Evolutionary conservation across 805 yeast genomes (phyloP), one percentile per base, ranked within the genome.

Genomic region (Cyberlindnera maritima): DNA sequence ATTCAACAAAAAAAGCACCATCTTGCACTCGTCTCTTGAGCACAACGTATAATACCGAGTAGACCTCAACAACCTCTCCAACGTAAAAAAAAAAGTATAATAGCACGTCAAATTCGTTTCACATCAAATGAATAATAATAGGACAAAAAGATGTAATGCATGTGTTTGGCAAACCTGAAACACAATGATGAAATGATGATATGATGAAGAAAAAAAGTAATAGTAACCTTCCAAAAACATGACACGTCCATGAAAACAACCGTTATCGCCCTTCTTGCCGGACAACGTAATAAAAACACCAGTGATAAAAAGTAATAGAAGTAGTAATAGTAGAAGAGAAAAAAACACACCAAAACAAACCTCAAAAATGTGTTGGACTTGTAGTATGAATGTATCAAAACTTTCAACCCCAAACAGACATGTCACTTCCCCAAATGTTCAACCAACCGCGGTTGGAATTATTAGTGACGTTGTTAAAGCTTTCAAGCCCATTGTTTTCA

Each of bases 401-500:
- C 19, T 15, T 20, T 53, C 39, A 60, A 36, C 57, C 57, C 64
- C 64, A 60, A 48, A 60, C 64, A 13, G 62, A 59, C 64, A 59
- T 60, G 46, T 60, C 64, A 42, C 44, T 57, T 26, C 63, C 62
- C 64, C 64, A 60, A 35, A 60, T 60, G 40, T 60, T 60, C 43
- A 60, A 50, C 59, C 59, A 60, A 21, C 63, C 63, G 38, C 53
- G 44, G 39, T 41, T 44, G 29, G 56, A 37, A 36, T 28, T 46
- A 39, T 42, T 45, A 44, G 33, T 28, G 31, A 28, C 40, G 17
- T 21, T 11, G 40, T 12, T 23, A 31, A 46, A 15, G 31, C 45
- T 37, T n/a, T 40, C 40, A 36, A 48, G 41, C 40, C 40, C 36
- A 25, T 38, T 42, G 26, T 39, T 36, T 39, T 46, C 47, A 41